A percentile compares a stretch with the other conserved stretches of the same genome.
Conservation (phyloP, 208 protist genomes). For the Angomonas deanei region DNA sequence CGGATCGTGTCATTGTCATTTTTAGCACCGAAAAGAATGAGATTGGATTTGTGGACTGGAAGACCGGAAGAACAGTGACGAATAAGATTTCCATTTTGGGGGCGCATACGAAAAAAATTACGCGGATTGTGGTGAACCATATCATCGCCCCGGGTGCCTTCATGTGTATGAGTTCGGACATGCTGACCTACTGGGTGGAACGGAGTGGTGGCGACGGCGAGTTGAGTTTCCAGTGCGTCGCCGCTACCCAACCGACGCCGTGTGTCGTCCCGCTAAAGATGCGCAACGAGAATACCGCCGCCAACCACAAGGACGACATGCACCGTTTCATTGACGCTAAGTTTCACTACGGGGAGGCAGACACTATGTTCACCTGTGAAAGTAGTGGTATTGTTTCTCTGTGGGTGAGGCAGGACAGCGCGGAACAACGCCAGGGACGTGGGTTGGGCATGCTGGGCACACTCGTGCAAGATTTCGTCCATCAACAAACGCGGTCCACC, state of each 20-base stretch:
- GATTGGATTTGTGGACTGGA: conserved; percentile 41
- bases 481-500: background rate
- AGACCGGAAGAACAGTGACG: conserved; percentile 26
- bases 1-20: conserved; percentile 23
- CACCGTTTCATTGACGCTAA: conserved; percentile 13
- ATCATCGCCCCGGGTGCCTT: conserved; percentile 15
- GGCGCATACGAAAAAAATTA: conserved; percentile 21
- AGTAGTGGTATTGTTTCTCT: conserved; percentile 28
- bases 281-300: background rate
- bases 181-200: conserved; percentile 33
- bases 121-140: conserved; percentile 11
- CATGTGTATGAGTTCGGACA: conserved; percentile 31
- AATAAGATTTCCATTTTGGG: conserved; percentile 5
- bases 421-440: background rate
- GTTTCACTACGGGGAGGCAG: conserved; percentile 8
- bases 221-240: background rate
- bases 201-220: background rate
- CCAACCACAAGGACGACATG: background rate
- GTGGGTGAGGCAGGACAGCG: conserved; percentile 17
- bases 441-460: background rate
- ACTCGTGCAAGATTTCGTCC: background rate
- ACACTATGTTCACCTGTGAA: conserved; percentile 19
- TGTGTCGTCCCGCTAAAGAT: background rate
- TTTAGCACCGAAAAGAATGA: conserved; percentile 14
- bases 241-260: background rate